phyloP scores from a whole-genome alignment of 2,329 filamentous ascomycete genomes.

The Paecilomyces sp. region DNA sequence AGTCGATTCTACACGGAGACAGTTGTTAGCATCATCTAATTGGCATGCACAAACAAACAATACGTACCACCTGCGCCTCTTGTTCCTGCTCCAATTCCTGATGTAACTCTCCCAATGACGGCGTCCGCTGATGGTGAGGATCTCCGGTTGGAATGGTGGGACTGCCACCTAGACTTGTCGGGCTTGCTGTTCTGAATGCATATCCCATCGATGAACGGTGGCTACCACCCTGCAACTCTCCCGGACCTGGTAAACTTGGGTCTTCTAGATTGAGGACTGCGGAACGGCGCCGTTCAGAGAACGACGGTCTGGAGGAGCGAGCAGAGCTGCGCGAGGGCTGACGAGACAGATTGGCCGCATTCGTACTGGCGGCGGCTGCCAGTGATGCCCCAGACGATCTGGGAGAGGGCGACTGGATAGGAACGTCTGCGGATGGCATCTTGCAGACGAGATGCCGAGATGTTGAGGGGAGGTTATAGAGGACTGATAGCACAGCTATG shows the following conservation, averaged over 20 bases:
- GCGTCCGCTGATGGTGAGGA: slow-evolving; percentile 41
- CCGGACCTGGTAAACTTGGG: slow-evolving; percentile 24
- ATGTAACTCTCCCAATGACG: slow-evolving; percentile 43
- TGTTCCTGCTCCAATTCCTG: slow-evolving; percentile 46
- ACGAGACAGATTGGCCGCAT: slow-evolving; percentile 61
- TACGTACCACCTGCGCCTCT: slow-evolving; percentile 43
- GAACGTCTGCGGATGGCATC: slow-evolving; percentile 25
- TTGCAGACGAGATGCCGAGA: slow-evolving; percentile 26
- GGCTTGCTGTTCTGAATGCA: slow-evolving; percentile 35
- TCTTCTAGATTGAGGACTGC: slow-evolving; percentile 33
- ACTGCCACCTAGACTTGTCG: slow-evolving; percentile 35
- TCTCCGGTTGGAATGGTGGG: slow-evolving; percentile 37
- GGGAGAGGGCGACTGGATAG: slow-evolving; percentile 54
- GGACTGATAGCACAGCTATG: slow-evolving; percentile 43
- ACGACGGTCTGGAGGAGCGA: slow-evolving; percentile 26
- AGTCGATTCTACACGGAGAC: slow-evolving; percentile 36
- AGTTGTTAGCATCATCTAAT: slow-evolving; percentile 3
- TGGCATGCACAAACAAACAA: neutral
- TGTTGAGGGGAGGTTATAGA: slow-evolving; percentile 47
- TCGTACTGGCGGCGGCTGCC: slow-evolving; percentile 69
- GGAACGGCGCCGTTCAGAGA: slow-evolving; percentile 38
- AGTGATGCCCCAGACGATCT: slow-evolving; percentile 63
- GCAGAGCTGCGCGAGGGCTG: slow-evolving; percentile 29
- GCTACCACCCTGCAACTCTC: slow-evolving; percentile 31
- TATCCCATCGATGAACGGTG: slow-evolving; percentile 32